phyloP scores from a whole-genome alignment of 2,329 filamentous ascomycete species.

The Tolypocladium amazonense region DNA sequence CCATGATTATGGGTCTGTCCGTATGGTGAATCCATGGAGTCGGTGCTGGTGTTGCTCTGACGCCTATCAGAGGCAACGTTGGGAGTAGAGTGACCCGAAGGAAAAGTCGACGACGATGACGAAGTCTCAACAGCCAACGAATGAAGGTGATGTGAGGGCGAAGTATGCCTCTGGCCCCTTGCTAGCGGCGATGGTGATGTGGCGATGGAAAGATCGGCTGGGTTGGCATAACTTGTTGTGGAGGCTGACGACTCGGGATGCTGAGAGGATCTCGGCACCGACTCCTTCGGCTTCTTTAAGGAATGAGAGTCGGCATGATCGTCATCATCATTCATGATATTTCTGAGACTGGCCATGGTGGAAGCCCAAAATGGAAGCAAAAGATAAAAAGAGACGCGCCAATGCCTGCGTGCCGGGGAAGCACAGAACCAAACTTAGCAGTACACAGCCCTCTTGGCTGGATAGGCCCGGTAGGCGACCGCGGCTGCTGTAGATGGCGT shows the following conservation, averaged over 20 bases:
- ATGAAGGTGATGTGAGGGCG: conserved; percentile 16
- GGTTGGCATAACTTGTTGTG: conserved; percentile 28
- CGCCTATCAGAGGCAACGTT: conserved; percentile 17
- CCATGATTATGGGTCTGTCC: conserved; percentile 12
- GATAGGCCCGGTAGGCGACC: conserved; percentile 12
- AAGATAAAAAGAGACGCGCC: conserved; percentile 18
- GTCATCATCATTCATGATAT: conserved; percentile 47
- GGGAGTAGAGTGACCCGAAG: conserved; percentile 14
- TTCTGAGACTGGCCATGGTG: conserved; percentile 43
- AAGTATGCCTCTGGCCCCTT: conserved; percentile 23
- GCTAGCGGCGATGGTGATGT: conserved; percentile 20
- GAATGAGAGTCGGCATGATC: conserved; percentile 30
- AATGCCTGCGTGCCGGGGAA: conserved; percentile 13
- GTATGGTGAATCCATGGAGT: conserved; percentile 36
- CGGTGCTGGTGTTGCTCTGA: conserved; percentile 35
- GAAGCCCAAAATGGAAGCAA: conserved; percentile 28
- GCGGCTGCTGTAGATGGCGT: conserved; percentile 18
- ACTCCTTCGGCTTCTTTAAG: conserved; percentile 34
- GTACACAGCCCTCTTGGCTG: conserved; percentile 33
- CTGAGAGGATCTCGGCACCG: conserved; percentile 22
- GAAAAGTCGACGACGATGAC: conserved; percentile 13
- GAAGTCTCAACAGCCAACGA: conserved; percentile 14
- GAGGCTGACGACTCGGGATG: conserved; percentile 22
- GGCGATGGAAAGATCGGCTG: conserved; percentile 18
- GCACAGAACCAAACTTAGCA: conserved; percentile 31